Evolutionary conservation across 225 moss, liverwort and hornwort species (phyloP), one percentile per base, ranked within the genome.

Genomic region (Straminergon stramineum): DNA sequence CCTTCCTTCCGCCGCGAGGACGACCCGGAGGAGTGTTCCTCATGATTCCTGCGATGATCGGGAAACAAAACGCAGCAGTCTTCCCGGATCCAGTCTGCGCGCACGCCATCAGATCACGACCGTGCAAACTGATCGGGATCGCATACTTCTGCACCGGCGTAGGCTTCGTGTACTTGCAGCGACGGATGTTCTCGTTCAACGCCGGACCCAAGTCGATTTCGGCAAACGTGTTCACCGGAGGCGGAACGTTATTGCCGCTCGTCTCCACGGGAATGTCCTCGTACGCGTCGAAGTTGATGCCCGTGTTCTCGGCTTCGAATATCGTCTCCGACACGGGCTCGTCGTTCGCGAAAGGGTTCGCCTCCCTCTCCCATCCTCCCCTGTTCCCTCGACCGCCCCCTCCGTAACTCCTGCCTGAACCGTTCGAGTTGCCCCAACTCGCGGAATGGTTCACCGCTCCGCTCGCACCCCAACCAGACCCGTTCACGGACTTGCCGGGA

Each of bases 201-300:
- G 99, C 99, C 24, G 92, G 89, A 37, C 99, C 99, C 94, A 99
- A 93, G 92, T 99, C 99, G 92, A 99, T 99, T 91, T 97, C 99
- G 41, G 96, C 97, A 69, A 99, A 99, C 56, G 99, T 96, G 86
- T 52, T 96, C 89, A 99, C 99, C 74, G 99, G 88, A 2, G 96
- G 95, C 22, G 99, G 99, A 23, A 99, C 96, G 92, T 97, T 92
- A 39, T 99, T 95, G 80, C 99, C 99, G 71, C 99, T 99, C 17
- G 99, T 99, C 92, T 99, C 99, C 55, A 99, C 99, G 1, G 99
- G 99, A 51, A 99, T 99, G 88, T 99, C 99, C 90, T 99, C 99
- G 56, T 99, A 99, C 4, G 99, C 99, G 84, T 99, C 99, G 82
- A 99, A 99, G 92, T 99, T 99, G 88, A 99, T 99, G 58, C 99